A percentile compares a stretch with the other conserved stretches of the same genome.
Conservation (phyloP, 371 early-diverging fungal species). For the Enterospora canceri region DNA sequence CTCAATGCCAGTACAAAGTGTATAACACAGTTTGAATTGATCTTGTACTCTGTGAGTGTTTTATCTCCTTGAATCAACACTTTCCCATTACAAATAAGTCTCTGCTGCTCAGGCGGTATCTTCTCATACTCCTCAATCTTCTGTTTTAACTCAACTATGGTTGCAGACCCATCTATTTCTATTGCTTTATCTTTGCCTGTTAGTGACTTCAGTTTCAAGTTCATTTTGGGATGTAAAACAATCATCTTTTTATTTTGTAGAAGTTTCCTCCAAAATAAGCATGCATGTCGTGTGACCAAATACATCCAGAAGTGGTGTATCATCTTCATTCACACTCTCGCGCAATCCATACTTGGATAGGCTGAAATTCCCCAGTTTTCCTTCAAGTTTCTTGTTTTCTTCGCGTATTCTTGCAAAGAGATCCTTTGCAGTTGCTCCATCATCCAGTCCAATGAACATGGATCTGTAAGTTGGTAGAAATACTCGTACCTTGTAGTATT, state of each 20-base stretch:
- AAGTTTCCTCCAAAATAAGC: neutral
- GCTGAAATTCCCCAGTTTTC: too few relatives aligned
- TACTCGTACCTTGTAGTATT: neutral
- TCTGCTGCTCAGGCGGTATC: constrained; percentile 48
- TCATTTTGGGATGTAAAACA: constrained; percentile 9
- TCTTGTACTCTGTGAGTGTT: constrained; percentile 64
- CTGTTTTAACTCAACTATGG: constrained; percentile 39
- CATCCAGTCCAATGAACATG: neutral
- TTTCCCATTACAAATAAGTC: constrained; percentile 44
- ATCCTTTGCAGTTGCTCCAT: neutral
- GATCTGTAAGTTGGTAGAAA: neutral
- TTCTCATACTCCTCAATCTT: constrained; percentile 33
- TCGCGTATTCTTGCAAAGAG: neutral
- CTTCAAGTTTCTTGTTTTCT: too few relatives aligned
- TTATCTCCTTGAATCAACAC: constrained; percentile 62
- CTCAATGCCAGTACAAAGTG: constrained; percentile 90
- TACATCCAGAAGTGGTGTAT: neutral
- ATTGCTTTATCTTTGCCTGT: constrained; percentile 44
- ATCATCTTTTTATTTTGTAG: neutral
- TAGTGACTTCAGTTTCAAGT: constrained; percentile 47
- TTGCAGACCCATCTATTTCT: constrained; percentile 24
- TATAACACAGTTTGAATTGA: constrained; percentile 73
- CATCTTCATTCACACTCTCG: neutral
- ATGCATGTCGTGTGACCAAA: neutral
- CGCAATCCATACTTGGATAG: neutral